These are phyloP conservation scores for Mycena filopes DNA, from an alignment of 768 basidiomycete genomes.

Conservation along the genomic window DNA sequence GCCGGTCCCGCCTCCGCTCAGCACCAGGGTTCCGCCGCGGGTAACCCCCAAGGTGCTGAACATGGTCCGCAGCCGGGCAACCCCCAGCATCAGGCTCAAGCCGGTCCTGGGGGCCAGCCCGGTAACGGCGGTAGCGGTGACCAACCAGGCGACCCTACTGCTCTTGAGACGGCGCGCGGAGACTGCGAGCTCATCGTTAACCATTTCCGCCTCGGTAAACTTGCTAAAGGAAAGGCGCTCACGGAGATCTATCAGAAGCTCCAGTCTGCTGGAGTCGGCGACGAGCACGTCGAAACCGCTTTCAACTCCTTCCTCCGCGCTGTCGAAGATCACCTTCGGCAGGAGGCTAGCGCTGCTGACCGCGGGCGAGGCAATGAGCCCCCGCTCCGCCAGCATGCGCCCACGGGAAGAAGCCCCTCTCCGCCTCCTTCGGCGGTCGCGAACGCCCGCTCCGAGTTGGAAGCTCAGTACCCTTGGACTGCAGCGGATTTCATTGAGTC, in stretches of 20 bases:
- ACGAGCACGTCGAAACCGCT: neutral
- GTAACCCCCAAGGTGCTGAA: neutral
- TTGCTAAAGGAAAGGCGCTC: neutral
- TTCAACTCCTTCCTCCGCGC: slow-evolving; percentile 7
- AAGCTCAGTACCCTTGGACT: neutral
- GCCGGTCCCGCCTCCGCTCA: neutral
- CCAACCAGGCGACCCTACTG: too few relatives aligned
- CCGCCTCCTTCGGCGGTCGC: neutral
- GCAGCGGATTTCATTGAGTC: neutral
- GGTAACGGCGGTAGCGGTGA: neutral
- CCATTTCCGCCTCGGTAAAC: neutral
- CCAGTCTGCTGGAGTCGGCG: neutral
- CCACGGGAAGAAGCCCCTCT: neutral
- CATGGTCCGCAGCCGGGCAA: neutral
- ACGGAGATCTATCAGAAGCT: slow-evolving; percentile 10
- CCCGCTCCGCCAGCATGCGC: neutral
- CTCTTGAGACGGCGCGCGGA: neutral
- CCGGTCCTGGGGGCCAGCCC: neutral
- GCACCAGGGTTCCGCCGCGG: neutral
- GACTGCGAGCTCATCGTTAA: slow-evolving; percentile 15
- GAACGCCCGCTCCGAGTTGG: neutral
- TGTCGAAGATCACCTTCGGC: slow-evolving; percentile 4
- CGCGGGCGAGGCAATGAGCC: neutral
- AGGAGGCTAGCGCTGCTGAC: neutral
- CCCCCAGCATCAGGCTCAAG: neutral